Evolutionary conservation across 495 filamentous ascomycete species (phyloP), one percentile per base, ranked within the genome.

Genomic region (Umbilicaria muhlenbergii): DNA sequence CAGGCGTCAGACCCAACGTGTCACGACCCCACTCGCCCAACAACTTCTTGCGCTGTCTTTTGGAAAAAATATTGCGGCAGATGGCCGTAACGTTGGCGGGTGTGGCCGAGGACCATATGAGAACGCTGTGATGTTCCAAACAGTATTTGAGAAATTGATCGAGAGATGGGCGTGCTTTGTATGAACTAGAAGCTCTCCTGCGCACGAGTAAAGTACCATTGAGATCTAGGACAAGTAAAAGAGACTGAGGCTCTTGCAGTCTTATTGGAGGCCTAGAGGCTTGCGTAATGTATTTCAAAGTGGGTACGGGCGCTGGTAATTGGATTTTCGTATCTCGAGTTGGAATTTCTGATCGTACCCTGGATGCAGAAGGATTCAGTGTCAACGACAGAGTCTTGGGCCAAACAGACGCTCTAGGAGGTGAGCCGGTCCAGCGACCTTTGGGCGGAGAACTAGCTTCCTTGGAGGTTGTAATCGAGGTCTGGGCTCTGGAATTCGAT

Each of bases 61-160:
- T 59, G 51, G 92, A 42, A 47, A 77, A 66, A 43, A 67, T 44
- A 14, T 52, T 42, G 54, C 60, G 14, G 44, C 75, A 72, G 65
- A 96, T 80, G 5, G 56, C 55, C 0, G 57, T 32, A 0, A 94
- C 81, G 42, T 88, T 96, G 6, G 61, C 45, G 0, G 78, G 78
- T 19, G 65, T 70, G 0, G 92, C 87, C 36, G 83, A 89, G 0
- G 87, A 92, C 89, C 91, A 98, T 43, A 98, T 73, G 63, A 93
- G 83, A 13, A 94, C 80, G 28, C 58, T 66, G 64, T 87, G 83
- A 19, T 75, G 73, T 14, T 68, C 50, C 40, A 87, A 64, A 47
- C 81, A 65, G 49, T 80, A 77, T 1, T 62, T 41, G 0, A 96
- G 61, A 63, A 98, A 96, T 0, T 58, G 21, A 1, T 59, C 38